Evolutionary conservation across 176 grass and related monocot genomes (phyloP).

Genomic region (Microstegium vimineum): DNA sequence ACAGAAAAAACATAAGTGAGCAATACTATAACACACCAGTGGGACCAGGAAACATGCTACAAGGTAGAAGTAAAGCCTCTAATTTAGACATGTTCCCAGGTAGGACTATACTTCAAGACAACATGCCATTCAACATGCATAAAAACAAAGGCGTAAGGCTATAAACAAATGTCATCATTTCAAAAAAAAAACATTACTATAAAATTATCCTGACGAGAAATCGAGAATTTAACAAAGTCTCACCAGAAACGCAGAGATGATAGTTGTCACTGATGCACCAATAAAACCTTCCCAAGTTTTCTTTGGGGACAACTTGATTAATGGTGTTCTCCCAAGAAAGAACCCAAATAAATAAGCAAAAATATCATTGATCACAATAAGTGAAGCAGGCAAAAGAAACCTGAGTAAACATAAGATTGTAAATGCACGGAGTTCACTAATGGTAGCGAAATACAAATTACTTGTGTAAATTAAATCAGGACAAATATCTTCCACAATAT

Average conservation of each 20-base stretch:
- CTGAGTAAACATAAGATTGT: constrained; percentile 45
- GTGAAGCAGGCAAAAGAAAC: constrained; percentile 97
- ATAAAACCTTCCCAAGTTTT: constrained; percentile 99
- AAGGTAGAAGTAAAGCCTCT: neutral
- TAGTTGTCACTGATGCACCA: constrained; percentile 92
- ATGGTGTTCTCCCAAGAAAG: constrained; percentile 92
- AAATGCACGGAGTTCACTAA: constrained; percentile 4
- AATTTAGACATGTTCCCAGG: neutral
- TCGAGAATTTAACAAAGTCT: constrained; percentile 14
- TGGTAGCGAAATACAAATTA: neutral
- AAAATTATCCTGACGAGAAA: neutral
- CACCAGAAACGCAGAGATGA: constrained; percentile 93
- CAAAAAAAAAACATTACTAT: neutral
- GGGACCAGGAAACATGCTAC: neutral
- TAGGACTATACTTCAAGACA: neutral
- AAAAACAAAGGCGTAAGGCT: neutral
- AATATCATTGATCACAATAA: constrained; percentile 96
- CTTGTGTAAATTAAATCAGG: neutral
- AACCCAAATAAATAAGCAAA: constrained; percentile 98
- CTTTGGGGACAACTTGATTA: constrained; percentile 99
- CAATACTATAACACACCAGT: neutral
- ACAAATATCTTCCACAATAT: neutral
- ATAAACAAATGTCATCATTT: neutral
- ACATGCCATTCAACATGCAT: neutral
- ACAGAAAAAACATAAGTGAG: neutral